phyloP scores from a whole-genome alignment of 108 stramenopile species.

The Cyclotella baltica region DNA sequence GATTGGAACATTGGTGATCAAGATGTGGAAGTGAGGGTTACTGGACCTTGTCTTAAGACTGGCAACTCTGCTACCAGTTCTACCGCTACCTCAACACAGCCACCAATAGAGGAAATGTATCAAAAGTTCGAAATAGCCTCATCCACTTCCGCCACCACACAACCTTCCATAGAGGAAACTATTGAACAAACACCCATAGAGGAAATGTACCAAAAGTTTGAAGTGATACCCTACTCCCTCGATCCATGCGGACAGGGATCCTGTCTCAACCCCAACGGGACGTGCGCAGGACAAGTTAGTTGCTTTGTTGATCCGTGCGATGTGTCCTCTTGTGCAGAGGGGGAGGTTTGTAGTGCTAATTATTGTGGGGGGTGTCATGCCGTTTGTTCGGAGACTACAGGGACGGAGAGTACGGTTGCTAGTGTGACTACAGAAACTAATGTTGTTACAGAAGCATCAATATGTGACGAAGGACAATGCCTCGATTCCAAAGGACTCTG shows the following conservation, averaged over 20 bases:
- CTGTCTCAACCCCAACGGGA: constrained; percentile 20
- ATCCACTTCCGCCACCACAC: too few species aligned
- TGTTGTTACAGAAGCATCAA: too few species aligned
- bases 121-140: not conserved
- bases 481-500: too few species aligned
- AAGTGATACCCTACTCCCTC: not conserved
- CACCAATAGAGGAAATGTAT: not conserved
- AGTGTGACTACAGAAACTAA: too few species aligned
- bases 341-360: constrained; percentile 16
- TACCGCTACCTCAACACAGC: too few species aligned
- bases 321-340: constrained; percentile 5
- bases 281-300: constrained; percentile 8
- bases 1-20: constrained; percentile 13
- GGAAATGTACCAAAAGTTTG: not conserved
- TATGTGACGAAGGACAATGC: too few species aligned
- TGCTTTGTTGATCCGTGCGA: constrained; percentile 37
- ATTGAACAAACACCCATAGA: too few species aligned
- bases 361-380: constrained; percentile 40
- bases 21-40: not conserved
- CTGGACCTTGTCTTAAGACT: constrained; percentile 8
- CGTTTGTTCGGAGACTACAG: too few species aligned
- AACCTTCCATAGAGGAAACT: too few species aligned
- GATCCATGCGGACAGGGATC: constrained; percentile 7
- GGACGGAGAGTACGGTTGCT: too few species aligned
- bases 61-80: constrained; percentile 6